These are phyloP conservation scores for Claviceps sorghi DNA, from an alignment of 2,329 filamentous ascomycete genomes.

Conservation along the genomic window DNA sequence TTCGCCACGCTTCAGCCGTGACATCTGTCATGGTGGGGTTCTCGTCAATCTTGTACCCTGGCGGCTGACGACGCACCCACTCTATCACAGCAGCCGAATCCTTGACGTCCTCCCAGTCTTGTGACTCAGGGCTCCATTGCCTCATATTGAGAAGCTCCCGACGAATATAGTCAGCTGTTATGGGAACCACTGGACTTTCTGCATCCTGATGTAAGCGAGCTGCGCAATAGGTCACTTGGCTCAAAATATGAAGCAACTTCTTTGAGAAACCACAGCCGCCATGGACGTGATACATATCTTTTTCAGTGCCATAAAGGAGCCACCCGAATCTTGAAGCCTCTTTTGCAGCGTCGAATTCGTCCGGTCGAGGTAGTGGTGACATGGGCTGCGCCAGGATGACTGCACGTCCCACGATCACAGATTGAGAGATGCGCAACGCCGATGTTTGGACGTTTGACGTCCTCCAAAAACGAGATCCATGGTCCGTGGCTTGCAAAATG, in stretches of 20 bases:
- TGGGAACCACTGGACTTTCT: conserved; percentile 17
- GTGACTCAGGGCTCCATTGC: conserved; percentile 22
- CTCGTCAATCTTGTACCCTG: conserved; percentile 13
- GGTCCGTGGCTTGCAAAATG: conserved; percentile 21
- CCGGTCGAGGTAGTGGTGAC: conserved; percentile 16
- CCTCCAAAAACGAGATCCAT: conserved; percentile 22
- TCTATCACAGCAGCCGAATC: conserved; percentile 10
- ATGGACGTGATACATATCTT: conserved; percentile 23
- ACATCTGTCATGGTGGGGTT: conserved; percentile 24
- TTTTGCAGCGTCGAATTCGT: conserved; percentile 14
- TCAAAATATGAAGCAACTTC: conserved; percentile 22
- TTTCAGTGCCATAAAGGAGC: conserved; percentile 22
- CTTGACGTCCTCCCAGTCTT: conserved; percentile 11
- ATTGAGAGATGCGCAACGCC: conserved; percentile 22
- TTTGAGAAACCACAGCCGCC: conserved; percentile 28
- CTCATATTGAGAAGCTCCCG: conserved; percentile 17
- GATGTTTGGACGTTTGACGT: conserved; percentile 19
- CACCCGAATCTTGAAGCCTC: conserved; percentile 22
- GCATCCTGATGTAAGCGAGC: conserved; percentile 20
- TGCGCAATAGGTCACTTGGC: conserved; percentile 23
- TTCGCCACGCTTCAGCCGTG: conserved; percentile 27
- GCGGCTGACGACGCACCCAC: conserved; percentile 15
- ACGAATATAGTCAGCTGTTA: conserved; percentile 15
- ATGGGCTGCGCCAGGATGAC: conserved; percentile 26
- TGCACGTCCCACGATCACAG: conserved; percentile 24